A percentile compares a stretch with the other conserved stretches of the same genome.
These are phyloP conservation scores for Sporothrix pseudoabietina DNA, from an alignment of 2,329 filamentous ascomycete species.

Conservation along the genomic window DNA sequence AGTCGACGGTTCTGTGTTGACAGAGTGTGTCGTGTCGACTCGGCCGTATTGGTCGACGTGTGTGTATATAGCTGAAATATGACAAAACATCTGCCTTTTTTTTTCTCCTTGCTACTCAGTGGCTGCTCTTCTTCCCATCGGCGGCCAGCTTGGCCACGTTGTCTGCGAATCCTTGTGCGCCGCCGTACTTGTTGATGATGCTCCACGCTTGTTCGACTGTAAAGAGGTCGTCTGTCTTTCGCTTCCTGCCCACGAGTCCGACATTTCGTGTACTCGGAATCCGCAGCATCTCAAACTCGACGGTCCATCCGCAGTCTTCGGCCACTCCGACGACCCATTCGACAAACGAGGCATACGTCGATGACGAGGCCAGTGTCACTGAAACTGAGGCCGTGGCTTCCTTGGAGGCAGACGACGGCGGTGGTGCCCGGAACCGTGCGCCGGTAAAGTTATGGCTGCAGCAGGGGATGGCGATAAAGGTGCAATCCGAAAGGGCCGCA, in stretches of 20 bases:
- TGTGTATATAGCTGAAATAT: not conserved
- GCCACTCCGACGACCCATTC: constrained; percentile 74
- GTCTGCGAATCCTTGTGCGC: constrained; percentile 60
- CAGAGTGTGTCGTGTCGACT: not conserved
- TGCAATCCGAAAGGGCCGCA: constrained; percentile 70
- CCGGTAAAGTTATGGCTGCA: constrained; percentile 88
- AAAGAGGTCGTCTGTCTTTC: constrained; percentile 44
- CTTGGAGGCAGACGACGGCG: constrained; percentile 51
- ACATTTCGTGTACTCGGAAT: constrained; percentile 92
- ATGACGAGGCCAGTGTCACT: constrained; percentile 53
- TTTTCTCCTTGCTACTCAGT: not conserved
- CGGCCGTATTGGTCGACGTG: not conserved
- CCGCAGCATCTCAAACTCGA: constrained; percentile 82
- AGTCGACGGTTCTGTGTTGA: no score
- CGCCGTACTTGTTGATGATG: constrained; percentile 56
- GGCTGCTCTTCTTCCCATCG: constrained; percentile 27
- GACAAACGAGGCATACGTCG: constrained; percentile 81
- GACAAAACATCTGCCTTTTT: not conserved
- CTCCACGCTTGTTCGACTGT: constrained; percentile 36
- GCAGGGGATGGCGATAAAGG: constrained; percentile 93
- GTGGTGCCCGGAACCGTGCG: constrained; percentile 67
- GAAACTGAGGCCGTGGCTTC: constrained; percentile 55
- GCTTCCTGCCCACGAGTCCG: constrained; percentile 69
- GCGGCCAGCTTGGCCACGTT: constrained; percentile 44
- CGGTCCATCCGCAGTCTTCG: constrained; percentile 69